phyloP scores from a whole-genome alignment of 306 rosid species.

The Vigna nakashimae region DNA sequence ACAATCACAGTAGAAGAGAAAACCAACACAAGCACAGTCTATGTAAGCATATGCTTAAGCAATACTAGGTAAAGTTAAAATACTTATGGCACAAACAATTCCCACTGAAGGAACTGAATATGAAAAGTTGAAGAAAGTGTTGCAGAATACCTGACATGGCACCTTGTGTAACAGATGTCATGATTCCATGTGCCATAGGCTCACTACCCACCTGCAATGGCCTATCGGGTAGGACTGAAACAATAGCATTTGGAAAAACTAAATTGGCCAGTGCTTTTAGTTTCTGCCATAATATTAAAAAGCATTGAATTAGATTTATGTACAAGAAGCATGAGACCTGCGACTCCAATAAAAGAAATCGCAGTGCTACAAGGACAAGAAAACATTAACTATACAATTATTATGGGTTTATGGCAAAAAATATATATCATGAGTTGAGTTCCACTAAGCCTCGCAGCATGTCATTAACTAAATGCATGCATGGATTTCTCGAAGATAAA shows the following conservation, averaged over 20 bases:
- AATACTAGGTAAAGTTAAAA: neutral
- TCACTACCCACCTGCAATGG: slow-evolving; percentile 55
- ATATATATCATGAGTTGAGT: neutral
- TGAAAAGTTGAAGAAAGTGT: slow-evolving; percentile 5
- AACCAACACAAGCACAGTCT: neutral
- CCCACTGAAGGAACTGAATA: slow-evolving; percentile 14
- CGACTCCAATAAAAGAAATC: neutral
- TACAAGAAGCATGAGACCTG: neutral
- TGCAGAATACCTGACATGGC: slow-evolving; percentile 79
- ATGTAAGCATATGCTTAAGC: neutral
- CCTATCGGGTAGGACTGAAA: slow-evolving; percentile 60
- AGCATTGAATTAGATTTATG: slow-evolving; percentile 41
- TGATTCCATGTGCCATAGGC: slow-evolving; percentile 80
- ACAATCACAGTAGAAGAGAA: too few relatives aligned
- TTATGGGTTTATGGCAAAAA: neutral
- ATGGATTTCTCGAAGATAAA: slow-evolving; percentile 7
- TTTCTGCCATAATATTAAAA: slow-evolving; percentile 60
- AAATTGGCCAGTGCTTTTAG: slow-evolving; percentile 80
- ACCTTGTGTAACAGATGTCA: slow-evolving; percentile 91
- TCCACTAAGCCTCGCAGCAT: slow-evolving; percentile 3
- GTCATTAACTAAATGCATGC: neutral
- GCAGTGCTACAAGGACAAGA: neutral
- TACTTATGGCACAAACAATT: neutral
- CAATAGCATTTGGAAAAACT: slow-evolving; percentile 81
- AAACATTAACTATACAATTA: slow-evolving; percentile 28